phyloP scores from a whole-genome alignment of 2,329 filamentous ascomycete species.

The Fusarium domesticum region DNA sequence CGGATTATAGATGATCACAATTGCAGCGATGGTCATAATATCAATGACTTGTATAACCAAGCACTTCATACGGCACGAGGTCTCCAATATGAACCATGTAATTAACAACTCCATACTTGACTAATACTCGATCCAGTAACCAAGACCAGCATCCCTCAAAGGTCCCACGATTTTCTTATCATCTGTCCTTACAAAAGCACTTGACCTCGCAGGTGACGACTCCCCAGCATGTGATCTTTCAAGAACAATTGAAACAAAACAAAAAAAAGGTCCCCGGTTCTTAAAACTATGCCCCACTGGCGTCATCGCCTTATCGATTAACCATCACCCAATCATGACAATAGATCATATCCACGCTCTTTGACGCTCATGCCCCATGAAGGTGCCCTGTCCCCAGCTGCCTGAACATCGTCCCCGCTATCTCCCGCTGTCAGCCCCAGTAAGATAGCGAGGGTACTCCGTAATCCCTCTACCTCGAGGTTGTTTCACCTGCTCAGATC shows the following conservation, averaged over 20 bases:
- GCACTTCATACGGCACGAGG: not conserved
- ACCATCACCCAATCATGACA: not conserved
- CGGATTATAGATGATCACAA: no score
- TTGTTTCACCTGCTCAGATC: no score
- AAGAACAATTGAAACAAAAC: not conserved
- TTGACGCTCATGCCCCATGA: not conserved
- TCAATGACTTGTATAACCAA: not conserved
- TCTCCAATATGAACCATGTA: not conserved
- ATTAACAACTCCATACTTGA: not conserved
- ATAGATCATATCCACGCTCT: not conserved
- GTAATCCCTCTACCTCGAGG: no score
- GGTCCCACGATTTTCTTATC: not conserved
- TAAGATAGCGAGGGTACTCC: not conserved
- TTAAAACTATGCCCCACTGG: not conserved
- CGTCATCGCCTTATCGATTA: constrained; percentile 1
- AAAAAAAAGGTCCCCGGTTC: not conserved
- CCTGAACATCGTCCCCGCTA: not conserved
- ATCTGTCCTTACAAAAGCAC: not conserved
- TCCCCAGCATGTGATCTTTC: not conserved
- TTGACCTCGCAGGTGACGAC: not conserved
- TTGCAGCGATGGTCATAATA: no score
- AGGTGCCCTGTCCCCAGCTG: no score
- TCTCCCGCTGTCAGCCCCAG: not conserved
- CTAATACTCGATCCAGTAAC: not conserved
- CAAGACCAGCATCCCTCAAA: not conserved